Evolutionary conservation across 805 yeast genomes (phyloP), one percentile per base, ranked within the genome.

Genomic region (Spathaspora girioi): DNA sequence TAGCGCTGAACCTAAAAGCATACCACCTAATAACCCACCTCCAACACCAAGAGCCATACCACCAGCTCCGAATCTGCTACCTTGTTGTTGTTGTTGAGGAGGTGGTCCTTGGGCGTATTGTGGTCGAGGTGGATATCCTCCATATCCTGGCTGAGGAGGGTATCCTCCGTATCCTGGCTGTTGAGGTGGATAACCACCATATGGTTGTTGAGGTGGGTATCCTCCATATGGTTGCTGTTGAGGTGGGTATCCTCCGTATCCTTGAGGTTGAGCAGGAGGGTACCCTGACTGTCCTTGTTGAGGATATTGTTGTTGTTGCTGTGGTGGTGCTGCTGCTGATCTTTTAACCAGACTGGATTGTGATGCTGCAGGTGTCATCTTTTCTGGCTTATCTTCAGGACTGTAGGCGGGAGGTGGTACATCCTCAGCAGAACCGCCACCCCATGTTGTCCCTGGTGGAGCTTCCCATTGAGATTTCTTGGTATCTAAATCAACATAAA

Each of bases 401-500:
- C 54, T 68, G 61, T 63, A 66, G n/a, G 76, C 68, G 1, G 81
- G 81, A 8, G 85, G 84, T 1, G 75, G 73, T 2, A 61, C 66
- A 8, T 59, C 68, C 3, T 52, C 59, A 9, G 54, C 50, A 2
- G 48, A 51, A 18, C 19, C 44, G 17, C 35, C 46, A 19, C 47
- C 54, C 63, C 79, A 78, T 1, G 58, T 64, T 0, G 89, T 81
- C 1, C 67, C 65, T 32, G 38, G 52, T 14, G 97, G 97, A 12
- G 84, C 82, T 49, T 89, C 96, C 98, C 98, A 93, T 67, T 91
- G 97, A 0, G 97, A 89, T 57, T 81, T 73, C 53, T 87, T 86
- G 12, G 89, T 80, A 14, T 75, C 61, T 56, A 87, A 69, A 59
- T 90, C 76, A n/a, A 93, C 96, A 61, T 84, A 93, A 66, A 84